phyloP scores from a whole-genome alignment of 768 basidiomycete species.

The Sutorius australiensis region DNA sequence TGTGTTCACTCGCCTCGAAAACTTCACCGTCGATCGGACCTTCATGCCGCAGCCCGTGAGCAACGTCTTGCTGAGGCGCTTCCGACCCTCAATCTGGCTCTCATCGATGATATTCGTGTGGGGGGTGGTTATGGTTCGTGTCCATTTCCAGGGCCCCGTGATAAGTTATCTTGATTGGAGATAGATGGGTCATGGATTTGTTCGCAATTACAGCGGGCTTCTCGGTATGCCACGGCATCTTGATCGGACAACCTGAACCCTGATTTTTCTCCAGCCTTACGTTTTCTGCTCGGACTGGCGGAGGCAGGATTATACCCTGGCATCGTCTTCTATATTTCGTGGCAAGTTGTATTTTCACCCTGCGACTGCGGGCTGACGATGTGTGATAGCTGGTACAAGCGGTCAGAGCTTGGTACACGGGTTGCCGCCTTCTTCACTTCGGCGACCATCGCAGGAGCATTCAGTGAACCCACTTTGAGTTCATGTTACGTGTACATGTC shows the following conservation, averaged over 20 bases:
- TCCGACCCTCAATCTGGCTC: constrained; percentile 67
- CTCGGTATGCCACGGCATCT: constrained; percentile 40
- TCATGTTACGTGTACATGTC: not conserved
- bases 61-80: constrained; percentile 54
- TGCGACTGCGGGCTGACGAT: not conserved
- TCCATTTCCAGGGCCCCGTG: not conserved
- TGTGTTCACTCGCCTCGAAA: constrained; percentile 5
- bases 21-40: not conserved
- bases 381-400: constrained; percentile 67
- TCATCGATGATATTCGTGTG: constrained; percentile 41
- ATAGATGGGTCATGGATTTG: constrained; percentile 62
- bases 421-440: constrained; percentile 77
- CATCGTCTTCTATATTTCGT: constrained; percentile 60
- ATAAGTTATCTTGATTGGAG: not conserved
- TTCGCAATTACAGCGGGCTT: constrained; percentile 58
- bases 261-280: constrained; percentile 39
- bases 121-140: constrained; percentile 40
- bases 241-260: not conserved
- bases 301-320: constrained; percentile 53
- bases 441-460: constrained; percentile 74
- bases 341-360: constrained; percentile 31
- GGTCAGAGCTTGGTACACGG: constrained; percentile 68
- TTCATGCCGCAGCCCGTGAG: constrained; percentile 47
- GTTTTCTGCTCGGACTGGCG: constrained; percentile 55
- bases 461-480: constrained; percentile 43